Percentiles rank a stretch among this genome's conserved stretches.
Conservation (phyloP, 805 yeast species). For the Metschnikowia anglica region DNA sequence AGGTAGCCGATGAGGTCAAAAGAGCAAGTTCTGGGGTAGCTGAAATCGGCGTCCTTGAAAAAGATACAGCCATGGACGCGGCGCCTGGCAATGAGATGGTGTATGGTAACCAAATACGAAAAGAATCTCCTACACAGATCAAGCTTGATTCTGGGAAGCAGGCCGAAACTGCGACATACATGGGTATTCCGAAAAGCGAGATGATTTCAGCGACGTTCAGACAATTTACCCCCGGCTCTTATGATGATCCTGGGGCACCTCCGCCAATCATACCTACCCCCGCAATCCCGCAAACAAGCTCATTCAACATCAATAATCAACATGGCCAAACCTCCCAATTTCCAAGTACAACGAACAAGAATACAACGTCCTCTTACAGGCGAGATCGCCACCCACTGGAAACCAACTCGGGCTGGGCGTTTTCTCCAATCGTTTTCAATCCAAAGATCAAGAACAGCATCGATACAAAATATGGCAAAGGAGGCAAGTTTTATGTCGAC, state of each 20-base stretch:
- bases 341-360: not conserved
- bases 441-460: conserved; percentile 74
- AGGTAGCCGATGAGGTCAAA: not conserved
- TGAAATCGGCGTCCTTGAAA: no score
- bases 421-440: conserved; percentile 79
- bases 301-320: conserved; percentile 4
- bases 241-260: conserved; percentile 85
- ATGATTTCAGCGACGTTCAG: conserved; percentile 41
- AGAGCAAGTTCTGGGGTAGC: no score
- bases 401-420: conserved; percentile 50
- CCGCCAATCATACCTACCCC: conserved; percentile 58
- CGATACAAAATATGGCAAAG: conserved; percentile 82
- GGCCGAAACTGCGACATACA: conserved; percentile 16
- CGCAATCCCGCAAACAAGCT: conserved; percentile 31
- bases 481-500: conserved; percentile 82
- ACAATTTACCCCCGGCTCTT: conserved; percentile 24
- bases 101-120: not conserved
- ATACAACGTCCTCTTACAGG: not conserved
- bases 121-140: not conserved
- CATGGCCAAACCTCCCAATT: not conserved
- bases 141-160: not conserved
- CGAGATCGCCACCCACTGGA: conserved; percentile 10
- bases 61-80: no score
- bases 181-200: conserved; percentile 59
- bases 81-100: no score